These are phyloP conservation scores for Talaromyces sp. DNA, from an alignment of 2,329 filamentous ascomycete species.

Conservation along the genomic window DNA sequence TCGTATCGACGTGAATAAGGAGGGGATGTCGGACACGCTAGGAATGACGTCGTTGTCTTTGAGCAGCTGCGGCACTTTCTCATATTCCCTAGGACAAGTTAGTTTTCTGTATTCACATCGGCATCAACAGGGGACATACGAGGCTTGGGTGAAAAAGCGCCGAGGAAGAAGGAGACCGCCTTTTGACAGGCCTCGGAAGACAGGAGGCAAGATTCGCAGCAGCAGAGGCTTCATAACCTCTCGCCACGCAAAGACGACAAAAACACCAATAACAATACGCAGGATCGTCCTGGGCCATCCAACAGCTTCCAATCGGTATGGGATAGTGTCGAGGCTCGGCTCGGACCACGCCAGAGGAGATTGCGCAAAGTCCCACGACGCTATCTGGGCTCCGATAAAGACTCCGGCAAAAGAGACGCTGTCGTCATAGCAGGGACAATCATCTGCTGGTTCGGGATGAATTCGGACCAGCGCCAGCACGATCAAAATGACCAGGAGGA, in stretches of 20 bases:
- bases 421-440: slow-evolving; percentile 96
- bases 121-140: slow-evolving; percentile 39
- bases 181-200: slow-evolving; percentile 81
- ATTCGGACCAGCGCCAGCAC: slow-evolving; percentile 76
- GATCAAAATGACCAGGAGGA: slow-evolving; percentile 58
- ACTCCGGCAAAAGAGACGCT: slow-evolving; percentile 91
- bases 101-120: background rate
- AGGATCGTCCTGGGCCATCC: slow-evolving; percentile 60
- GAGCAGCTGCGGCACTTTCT: slow-evolving; percentile 68
- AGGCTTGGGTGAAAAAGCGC: slow-evolving; percentile 85
- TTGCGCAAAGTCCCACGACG: slow-evolving; percentile 73
- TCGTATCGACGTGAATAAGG: slow-evolving; percentile 74
- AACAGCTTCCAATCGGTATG: slow-evolving; percentile 62
- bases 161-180: slow-evolving; percentile 75
- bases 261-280: slow-evolving; percentile 72
- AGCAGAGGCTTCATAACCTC: slow-evolving; percentile 81
- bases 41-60: slow-evolving; percentile 86
- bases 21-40: slow-evolving; percentile 78
- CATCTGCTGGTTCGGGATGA: slow-evolving; percentile 92
- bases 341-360: slow-evolving; percentile 49
- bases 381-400: slow-evolving; percentile 75
- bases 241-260: slow-evolving; percentile 84
- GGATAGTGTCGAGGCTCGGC: slow-evolving; percentile 55
- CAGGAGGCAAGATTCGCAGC: slow-evolving; percentile 70
- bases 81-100: slow-evolving; percentile 59